A percentile compares a stretch with the other conserved stretches of the same genome.
Evolutionary conservation across 164 flowering plant species (phyloP).

Genomic region (Protea cynaroides): DNA sequence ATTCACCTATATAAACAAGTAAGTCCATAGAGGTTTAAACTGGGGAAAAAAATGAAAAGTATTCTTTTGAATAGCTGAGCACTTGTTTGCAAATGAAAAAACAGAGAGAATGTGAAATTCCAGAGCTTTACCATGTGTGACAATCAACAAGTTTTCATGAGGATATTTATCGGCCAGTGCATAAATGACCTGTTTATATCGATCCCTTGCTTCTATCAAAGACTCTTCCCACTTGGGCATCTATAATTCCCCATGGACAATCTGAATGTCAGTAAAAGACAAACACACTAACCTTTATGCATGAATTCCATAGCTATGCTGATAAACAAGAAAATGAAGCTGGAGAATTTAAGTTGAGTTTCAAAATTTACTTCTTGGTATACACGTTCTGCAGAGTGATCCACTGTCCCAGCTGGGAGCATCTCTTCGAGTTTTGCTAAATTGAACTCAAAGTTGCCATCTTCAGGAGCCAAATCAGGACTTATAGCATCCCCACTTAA

Average conservation of each 20-base stretch:
- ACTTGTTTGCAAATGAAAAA: background rate
- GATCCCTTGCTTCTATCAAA: constrained; percentile 30
- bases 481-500: constrained; percentile 53
- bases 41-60: too few relatives aligned
- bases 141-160: constrained; percentile 65
- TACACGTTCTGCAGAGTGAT: constrained; percentile 37
- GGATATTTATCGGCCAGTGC: constrained; percentile 78
- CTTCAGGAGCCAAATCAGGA: constrained; percentile 39
- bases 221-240: constrained; percentile 79
- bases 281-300: background rate
- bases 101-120: constrained; percentile 15
- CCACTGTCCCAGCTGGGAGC: constrained; percentile 68
- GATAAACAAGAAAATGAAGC: background rate
- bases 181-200: constrained; percentile 42
- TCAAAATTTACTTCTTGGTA: constrained; percentile 43
- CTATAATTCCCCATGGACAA: constrained; percentile 27
- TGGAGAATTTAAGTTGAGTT: background rate
- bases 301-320: background rate
- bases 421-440: constrained; percentile 59
- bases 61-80: background rate
- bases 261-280: background rate
- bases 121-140: constrained; percentile 57
- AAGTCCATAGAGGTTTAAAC: background rate
- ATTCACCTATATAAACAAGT: background rate
- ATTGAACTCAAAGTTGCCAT: constrained; percentile 56